Base-by-base conservation (phyloP, 2,329 filamentous ascomycete species). In the Alternaria novae-zelandiae region DNA sequence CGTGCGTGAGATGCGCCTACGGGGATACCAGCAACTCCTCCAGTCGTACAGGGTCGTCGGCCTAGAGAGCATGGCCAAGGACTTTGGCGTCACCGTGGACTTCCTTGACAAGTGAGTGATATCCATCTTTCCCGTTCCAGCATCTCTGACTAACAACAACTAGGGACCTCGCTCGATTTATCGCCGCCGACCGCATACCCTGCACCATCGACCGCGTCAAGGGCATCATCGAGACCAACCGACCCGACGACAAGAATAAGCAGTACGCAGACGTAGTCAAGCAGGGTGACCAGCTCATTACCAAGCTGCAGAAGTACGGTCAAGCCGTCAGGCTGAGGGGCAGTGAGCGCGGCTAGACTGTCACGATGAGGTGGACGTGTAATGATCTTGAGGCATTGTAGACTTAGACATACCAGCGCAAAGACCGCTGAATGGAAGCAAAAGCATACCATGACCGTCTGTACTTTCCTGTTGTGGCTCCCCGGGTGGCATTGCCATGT, bases 201-300 rank as follows among this genome's bases (percentile, higher is more conserved):
- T 98, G 96, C 86, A 98, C 94, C 23, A 98, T 99, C 74, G 96
- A 99, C 83, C 92, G 96, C 58, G 96, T 99, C 69, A 93, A 94
- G 63, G 96, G 95, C 70, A 92, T 98, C 72, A 98, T 99, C 75
- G 96, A 98, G 87, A 99, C 96, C 47, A 97, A 97, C 84, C 88
- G 96, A 58, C 94, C 95, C 9, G 96, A 98, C 79, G 94, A 97
- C 84, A 99, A 99, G 90, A 98, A 98, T 87, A 97, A 97, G 87
- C 96, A 99, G 84, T 99, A 99, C 83, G 92, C 94, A 74, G 96
- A 99, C 74, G 94, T 98, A 41, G 94, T 99, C 65, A 96, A 96
- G 84, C 96, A 98, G 80, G 96, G 96, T 30, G 96, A 99, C 81
- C 92, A 97, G 82, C 87, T 99, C 67, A 98, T 99, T 80, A 99